Evolutionary conservation across 1,284 basidiomycete species (phyloP).

Genomic region (Ganoderma sinense): DNA sequence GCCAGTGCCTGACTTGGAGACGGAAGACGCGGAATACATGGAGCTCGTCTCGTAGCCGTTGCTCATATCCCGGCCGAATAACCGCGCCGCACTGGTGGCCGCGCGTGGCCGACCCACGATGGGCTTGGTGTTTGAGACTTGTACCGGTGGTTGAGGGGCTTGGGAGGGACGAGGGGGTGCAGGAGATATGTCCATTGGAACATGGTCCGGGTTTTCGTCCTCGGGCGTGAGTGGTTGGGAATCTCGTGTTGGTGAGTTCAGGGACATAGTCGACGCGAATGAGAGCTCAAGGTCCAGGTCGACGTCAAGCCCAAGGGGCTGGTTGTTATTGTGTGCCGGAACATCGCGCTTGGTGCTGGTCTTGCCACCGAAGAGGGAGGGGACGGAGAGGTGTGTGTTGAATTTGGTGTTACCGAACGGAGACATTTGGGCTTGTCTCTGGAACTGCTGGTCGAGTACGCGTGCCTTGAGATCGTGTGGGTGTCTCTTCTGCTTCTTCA

Average conservation of each 20-base stretch:
- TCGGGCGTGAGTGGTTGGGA: slow-evolving; percentile 53
- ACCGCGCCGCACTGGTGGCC: slow-evolving; percentile 57
- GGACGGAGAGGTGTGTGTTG: slow-evolving; percentile 58
- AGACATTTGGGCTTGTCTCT: slow-evolving; percentile 35
- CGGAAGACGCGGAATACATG: slow-evolving; percentile 33
- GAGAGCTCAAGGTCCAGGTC: slow-evolving; percentile 78
- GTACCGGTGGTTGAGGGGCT: slow-evolving; percentile 15
- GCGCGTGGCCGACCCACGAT: slow-evolving; percentile 27
- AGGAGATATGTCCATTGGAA: slow-evolving; percentile 83
- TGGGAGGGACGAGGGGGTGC: slow-evolving; percentile 50
- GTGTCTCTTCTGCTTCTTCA: slow-evolving; percentile 56
- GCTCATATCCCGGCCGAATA: slow-evolving; percentile 78
- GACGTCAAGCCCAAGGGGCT: slow-evolving; percentile 61
- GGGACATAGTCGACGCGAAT: slow-evolving; percentile 81
- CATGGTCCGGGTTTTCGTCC: slow-evolving; percentile 51
- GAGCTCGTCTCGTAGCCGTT: slow-evolving; percentile 46
- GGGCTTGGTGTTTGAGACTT: slow-evolving; percentile 11
- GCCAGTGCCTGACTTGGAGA: slow-evolving; percentile 47
- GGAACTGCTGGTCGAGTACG: slow-evolving; percentile 30
- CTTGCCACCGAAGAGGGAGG: slow-evolving; percentile 58
- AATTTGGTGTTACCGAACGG: slow-evolving; percentile 36
- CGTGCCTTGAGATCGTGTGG: slow-evolving; percentile 31
- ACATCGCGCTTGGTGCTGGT: slow-evolving; percentile 46
- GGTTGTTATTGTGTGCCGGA: slow-evolving; percentile 56
- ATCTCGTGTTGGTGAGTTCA: slow-evolving; percentile 70